These are phyloP conservation scores for Lycium ferocissimum DNA, from an alignment of 257 asterid genomes.

Conservation along the genomic window DNA sequence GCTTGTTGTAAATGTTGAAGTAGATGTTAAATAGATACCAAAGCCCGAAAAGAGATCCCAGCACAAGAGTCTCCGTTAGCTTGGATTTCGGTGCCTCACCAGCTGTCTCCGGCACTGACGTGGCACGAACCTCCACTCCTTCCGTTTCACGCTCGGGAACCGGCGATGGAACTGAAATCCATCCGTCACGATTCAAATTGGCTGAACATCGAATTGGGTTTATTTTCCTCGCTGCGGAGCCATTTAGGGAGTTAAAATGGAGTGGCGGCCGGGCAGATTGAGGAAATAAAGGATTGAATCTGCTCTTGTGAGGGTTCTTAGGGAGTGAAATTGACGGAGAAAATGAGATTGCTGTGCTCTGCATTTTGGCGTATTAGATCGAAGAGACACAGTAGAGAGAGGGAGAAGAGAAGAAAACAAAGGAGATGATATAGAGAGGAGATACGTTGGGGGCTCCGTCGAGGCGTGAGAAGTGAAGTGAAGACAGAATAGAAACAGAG, in stretches of 20 bases:
- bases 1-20: constrained; percentile 95
- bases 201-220: constrained; percentile 50
- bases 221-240: constrained; percentile 27
- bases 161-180: constrained; percentile 53
- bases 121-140: constrained; percentile 50
- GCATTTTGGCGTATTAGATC: constrained; percentile 51
- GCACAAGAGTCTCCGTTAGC: constrained; percentile 66
- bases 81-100: constrained; percentile 64
- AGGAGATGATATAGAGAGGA: not conserved
- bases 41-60: constrained; percentile 80
- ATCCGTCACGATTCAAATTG: constrained; percentile 48
- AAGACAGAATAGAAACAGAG: not conserved
- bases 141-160: constrained; percentile 41
- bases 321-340: constrained; percentile 55
- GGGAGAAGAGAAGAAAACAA: not conserved
- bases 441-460: constrained; percentile 43
- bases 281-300: constrained; percentile 39
- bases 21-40: constrained; percentile 95
- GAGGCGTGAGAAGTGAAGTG: constrained; percentile 34
- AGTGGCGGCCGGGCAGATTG: constrained; percentile 17
- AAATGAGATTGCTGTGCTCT: constrained; percentile 64
- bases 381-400: not conserved
- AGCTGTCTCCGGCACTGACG: constrained; percentile 58
- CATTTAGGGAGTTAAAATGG: constrained; percentile 31
- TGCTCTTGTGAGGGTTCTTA: constrained; percentile 34